Percentiles rank a stretch among this genome's conserved stretches.
Evolutionary conservation across 352 stramenopile genomes (phyloP).

Genomic region (Phytophthora foliorum): DNA sequence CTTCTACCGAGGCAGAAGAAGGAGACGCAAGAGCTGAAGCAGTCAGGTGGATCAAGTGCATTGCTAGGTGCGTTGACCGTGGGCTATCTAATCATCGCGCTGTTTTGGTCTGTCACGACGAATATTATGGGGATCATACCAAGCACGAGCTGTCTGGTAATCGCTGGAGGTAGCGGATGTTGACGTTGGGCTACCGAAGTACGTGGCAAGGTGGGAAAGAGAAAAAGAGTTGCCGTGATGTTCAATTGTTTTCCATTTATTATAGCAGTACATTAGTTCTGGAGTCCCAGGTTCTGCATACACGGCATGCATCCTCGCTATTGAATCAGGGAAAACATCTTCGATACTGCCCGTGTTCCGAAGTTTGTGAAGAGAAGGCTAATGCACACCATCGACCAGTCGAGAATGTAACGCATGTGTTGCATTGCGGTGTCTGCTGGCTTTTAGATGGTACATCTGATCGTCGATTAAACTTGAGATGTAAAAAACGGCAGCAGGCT

Average conservation of each 20-base stretch:
- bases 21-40: constrained; percentile 33
- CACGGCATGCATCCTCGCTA: not conserved
- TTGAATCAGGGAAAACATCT: not conserved
- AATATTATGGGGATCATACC: constrained; percentile 34
- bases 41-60: constrained; percentile 34
- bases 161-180: constrained; percentile 45
- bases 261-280: not conserved
- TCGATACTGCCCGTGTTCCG: too few relatives aligned
- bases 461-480: too few relatives aligned
- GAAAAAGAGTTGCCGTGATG: constrained; percentile 19
- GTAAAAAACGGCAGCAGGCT: too few relatives aligned
- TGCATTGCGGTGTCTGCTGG: too few relatives aligned
- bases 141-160: constrained; percentile 23
- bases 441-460: too few relatives aligned
- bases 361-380: too few relatives aligned
- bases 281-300: too few relatives aligned
- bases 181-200: constrained; percentile 4
- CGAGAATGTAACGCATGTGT: too few relatives aligned
- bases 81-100: constrained; percentile 32
- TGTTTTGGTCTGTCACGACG: constrained; percentile 45
- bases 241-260: not conserved
- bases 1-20: constrained; percentile 45
- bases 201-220: not conserved
- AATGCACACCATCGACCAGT: too few relatives aligned
- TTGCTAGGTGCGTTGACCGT: constrained; percentile 41